These are phyloP conservation scores for Setaria italica DNA, from an alignment of 202 grass and related monocot species.

Conservation along the genomic window DNA sequence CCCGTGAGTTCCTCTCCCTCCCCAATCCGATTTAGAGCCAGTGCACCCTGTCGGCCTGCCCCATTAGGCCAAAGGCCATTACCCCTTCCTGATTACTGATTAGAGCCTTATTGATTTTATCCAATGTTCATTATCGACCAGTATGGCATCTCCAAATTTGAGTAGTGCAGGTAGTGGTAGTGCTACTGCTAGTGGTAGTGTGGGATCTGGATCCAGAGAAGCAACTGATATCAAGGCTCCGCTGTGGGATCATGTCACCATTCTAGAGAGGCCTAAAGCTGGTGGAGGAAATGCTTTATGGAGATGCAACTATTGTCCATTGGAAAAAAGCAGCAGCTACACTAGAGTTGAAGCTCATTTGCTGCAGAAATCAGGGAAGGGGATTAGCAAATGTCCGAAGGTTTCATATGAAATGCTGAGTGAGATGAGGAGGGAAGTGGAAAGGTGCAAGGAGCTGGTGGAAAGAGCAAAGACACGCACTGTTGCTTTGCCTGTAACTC, in stretches of 20 bases:
- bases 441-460: background rate
- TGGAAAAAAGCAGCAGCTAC: background rate
- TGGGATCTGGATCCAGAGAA: no score
- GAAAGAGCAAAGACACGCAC: background rate
- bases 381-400: background rate
- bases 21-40: no score
- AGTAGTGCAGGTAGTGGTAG: no score
- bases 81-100: no score
- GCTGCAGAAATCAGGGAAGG: background rate
- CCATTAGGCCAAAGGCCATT: no score
- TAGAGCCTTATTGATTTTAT: no score
- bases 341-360: constrained; percentile 5
- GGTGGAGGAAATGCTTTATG: background rate
- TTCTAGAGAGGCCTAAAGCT: background rate
- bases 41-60: no score
- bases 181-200: no score
- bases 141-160: no score
- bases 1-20: no score
- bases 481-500: background rate
- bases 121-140: no score
- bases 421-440: background rate
- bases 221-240: background rate
- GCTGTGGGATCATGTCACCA: background rate
- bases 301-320: background rate
- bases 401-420: constrained; percentile 7